Conservation (phyloP, 257 asterid species). For the Anisodus acutangulus region DNA sequence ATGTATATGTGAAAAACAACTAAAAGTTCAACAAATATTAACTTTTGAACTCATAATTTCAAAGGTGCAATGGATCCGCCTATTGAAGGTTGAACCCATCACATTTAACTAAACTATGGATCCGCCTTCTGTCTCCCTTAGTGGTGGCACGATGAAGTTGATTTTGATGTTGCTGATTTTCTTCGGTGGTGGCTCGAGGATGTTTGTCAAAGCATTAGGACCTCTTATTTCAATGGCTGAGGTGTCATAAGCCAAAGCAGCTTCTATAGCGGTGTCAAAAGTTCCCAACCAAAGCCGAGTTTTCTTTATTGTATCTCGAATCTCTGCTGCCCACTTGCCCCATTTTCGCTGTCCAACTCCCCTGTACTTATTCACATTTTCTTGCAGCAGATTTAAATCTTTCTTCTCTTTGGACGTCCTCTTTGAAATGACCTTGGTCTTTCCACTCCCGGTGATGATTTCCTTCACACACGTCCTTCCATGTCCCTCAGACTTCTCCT, state of each 20-base stretch:
- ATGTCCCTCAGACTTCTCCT: neutral
- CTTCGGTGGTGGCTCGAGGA: neutral
- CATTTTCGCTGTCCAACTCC: neutral
- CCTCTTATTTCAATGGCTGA: neutral
- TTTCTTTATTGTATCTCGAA: neutral
- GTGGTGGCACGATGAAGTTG: neutral
- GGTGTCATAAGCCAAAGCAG: neutral
- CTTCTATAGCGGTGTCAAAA: neutral
- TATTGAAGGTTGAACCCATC: too few relatives aligned
- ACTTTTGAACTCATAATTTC: too few relatives aligned
- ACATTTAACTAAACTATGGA: too few relatives aligned
- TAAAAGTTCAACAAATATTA: neutral
- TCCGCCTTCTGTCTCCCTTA: too few relatives aligned
- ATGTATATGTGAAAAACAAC: slow-evolving; percentile 4
- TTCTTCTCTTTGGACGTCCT: neutral
- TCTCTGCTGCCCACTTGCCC: neutral
- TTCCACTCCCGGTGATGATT: neutral
- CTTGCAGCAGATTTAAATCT: neutral
- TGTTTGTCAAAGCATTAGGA: neutral
- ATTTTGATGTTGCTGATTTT: neutral
- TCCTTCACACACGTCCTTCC: neutral
- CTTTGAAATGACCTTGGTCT: neutral
- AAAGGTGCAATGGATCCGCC: too few relatives aligned
- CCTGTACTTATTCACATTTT: neutral
- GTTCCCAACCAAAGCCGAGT: neutral